phyloP scores from a whole-genome alignment of 768 basidiomycete species.

The Amylocystis lapponica region DNA sequence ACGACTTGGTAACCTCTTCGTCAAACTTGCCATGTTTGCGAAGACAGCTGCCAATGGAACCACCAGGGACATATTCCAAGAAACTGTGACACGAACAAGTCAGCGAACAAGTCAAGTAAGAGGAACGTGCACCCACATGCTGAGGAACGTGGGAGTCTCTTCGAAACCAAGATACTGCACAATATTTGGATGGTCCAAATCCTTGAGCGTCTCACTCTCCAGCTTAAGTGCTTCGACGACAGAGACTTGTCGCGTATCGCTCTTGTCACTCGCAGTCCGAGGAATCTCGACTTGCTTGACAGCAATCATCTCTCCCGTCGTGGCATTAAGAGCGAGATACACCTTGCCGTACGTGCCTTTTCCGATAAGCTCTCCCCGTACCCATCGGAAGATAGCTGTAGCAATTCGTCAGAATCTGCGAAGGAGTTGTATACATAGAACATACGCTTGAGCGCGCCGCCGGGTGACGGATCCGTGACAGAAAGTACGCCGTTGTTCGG shows the following conservation, averaged over 20 bases:
- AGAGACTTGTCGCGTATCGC: slow-evolving; percentile 74
- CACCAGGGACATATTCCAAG: slow-evolving; percentile 95
- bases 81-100: slow-evolving; percentile 56
- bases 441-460: slow-evolving; percentile 47
- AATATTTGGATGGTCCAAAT: slow-evolving; percentile 91
- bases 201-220: slow-evolving; percentile 92
- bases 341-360: slow-evolving; percentile 96
- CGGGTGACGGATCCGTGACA: slow-evolving; percentile 29
- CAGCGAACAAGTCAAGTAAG: background rate
- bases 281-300: slow-evolving; percentile 99
- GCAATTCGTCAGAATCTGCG: slow-evolving; percentile 1
- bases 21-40: slow-evolving; percentile 87
- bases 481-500: slow-evolving; percentile 40
- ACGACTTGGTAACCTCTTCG: slow-evolving; percentile 82
- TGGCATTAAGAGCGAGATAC: slow-evolving; percentile 92
- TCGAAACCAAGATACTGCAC: slow-evolving; percentile 93
- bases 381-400: slow-evolving; percentile 93
- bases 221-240: slow-evolving; percentile 90
- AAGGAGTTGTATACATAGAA: slow-evolving; percentile 19
- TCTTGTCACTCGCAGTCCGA: slow-evolving; percentile 84
- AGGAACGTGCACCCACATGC: slow-evolving; percentile 59
- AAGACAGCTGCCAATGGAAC: slow-evolving; percentile 81
- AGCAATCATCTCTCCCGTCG: slow-evolving; percentile 97
- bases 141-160: slow-evolving; percentile 74
- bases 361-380: slow-evolving; percentile 95